phyloP scores from a whole-genome alignment of 352 stramenopile species.

The Pythium chondricola region DNA sequence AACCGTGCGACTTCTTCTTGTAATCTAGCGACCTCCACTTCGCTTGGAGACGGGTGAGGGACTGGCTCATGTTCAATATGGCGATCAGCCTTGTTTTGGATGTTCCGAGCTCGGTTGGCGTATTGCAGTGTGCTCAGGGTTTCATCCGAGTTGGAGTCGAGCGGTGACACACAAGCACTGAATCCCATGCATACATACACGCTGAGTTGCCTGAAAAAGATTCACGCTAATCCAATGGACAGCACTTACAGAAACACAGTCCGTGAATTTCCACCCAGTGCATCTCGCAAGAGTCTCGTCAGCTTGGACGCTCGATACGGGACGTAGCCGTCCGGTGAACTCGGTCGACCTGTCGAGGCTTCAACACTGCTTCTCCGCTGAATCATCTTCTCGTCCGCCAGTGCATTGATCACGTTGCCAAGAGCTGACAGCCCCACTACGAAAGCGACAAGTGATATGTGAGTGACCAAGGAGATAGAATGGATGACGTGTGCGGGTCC shows the following conservation, averaged over 20 bases:
- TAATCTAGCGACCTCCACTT: slow-evolving; percentile 38
- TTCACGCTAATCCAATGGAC: background rate
- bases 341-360: slow-evolving; percentile 1
- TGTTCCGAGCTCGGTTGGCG: slow-evolving; percentile 60
- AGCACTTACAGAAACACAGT: slow-evolving; percentile 49
- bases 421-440: slow-evolving; percentile 39
- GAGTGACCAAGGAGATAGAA: background rate
- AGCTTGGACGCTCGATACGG: slow-evolving; percentile 52
- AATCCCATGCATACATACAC: background rate
- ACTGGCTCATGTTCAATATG: slow-evolving; percentile 47
- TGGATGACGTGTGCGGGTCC: background rate
- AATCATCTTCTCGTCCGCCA: slow-evolving; percentile 33
- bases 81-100: slow-evolving; percentile 72
- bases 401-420: slow-evolving; percentile 50
- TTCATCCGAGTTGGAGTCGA: slow-evolving; percentile 40
- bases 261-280: slow-evolving; percentile 46
- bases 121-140: slow-evolving; percentile 70
- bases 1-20: slow-evolving; percentile 29
- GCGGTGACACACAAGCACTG: slow-evolving; percentile 65
- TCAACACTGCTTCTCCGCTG: slow-evolving; percentile 20
- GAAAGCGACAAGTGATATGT: background rate
- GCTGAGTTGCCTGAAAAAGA: background rate
- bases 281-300: slow-evolving; percentile 44
- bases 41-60: slow-evolving; percentile 8
- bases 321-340: slow-evolving; percentile 20